A percentile compares a stretch with the other conserved stretches of the same genome.
Evolutionary conservation across 225 moss, liverwort and hornwort genomes (phyloP).

Genomic region (Ulota crispa): DNA sequence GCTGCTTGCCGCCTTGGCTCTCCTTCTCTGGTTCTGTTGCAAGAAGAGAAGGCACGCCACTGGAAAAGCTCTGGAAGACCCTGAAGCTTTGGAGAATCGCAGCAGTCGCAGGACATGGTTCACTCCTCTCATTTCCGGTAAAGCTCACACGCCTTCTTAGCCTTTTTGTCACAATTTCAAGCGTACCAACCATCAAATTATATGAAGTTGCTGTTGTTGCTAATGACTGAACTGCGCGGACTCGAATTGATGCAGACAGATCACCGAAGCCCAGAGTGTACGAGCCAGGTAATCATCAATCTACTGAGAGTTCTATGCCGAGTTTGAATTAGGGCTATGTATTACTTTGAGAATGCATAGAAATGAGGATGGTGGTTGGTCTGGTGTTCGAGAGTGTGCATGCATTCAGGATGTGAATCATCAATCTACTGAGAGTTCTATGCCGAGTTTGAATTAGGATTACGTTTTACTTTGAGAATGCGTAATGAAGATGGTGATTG

Average conservation of each 20-base stretch:
- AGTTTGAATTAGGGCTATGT: neutral
- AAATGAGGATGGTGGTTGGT: neutral
- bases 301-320: neutral
- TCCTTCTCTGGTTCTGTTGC: constrained; percentile 39
- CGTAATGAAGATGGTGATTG: neutral
- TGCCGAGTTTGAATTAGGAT: neutral
- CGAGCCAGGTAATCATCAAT: constrained; percentile 39
- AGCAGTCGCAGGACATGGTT: constrained; percentile 62
- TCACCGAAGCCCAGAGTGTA: constrained; percentile 45
- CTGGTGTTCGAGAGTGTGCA: neutral
- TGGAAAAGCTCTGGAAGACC: constrained; percentile 31
- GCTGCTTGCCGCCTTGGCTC: constrained; percentile 23
- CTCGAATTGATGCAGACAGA: constrained; percentile 32
- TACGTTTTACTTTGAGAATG: neutral
- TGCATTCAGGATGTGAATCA: neutral
- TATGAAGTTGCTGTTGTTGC: neutral
- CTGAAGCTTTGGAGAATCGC: constrained; percentile 36
- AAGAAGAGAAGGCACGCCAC: constrained; percentile 36
- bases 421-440: neutral
- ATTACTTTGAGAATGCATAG: neutral
- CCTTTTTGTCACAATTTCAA: neutral
- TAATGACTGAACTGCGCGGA: neutral
- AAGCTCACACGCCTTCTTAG: constrained; percentile 1
- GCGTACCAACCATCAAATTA: neutral
- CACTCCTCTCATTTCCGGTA: constrained; percentile 57